Base-by-base conservation (phyloP, 257 asterid genomes). In the Catharanthus roseus region DNA sequence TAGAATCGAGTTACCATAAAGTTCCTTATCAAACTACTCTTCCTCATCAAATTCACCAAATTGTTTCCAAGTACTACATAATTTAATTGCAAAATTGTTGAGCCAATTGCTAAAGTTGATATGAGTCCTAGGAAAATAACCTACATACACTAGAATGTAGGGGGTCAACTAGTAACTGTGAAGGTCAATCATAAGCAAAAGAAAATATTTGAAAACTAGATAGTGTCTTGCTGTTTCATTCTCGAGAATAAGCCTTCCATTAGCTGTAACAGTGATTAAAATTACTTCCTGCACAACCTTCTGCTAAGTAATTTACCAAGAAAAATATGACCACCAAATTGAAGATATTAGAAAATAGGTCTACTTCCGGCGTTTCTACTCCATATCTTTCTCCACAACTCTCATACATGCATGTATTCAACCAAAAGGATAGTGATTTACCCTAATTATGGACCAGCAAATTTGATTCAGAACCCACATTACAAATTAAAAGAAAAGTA, bases 401-500 rank as follows among this genome's bases (percentile, higher is more conserved):
- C 55, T 45, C 36, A 65, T 41, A 23, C 18, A n/a, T 42, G 36
- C 23, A n/a, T 53, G 36, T 6, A 41, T 26, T 41, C 10, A n/a
- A 42, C 16, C 9, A 38, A 65, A 65, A 16, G n/a, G 11, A 24
- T n/a, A 16, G 47, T 24, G 36, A 10, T 12, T 45, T 41, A n/a
- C 21, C 28, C 34, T 24, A 16, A 24, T 65, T 65, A 4, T 28
- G 10, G 55, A 65, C 13, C 34, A 63, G 16, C 15, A 33, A 63
- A 16, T 19, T 63, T n/a, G 5, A 29, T 19, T 23, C 50, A 16
- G 13, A 31, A 24, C 6, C 33, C 12, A 56, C 29, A 55, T n/a
- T 23, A 50, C 7, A 53, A 23, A 49, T 39, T 19, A 31, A 71
- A 61, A 49, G n/a, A 65, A 65, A 15, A 73, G 33, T 26, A 73